Evolutionary conservation across 2,329 filamentous ascomycete species (phyloP), one percentile per base, ranked within the genome.

Genomic region (Phyllosticta citribraziliensis): DNA sequence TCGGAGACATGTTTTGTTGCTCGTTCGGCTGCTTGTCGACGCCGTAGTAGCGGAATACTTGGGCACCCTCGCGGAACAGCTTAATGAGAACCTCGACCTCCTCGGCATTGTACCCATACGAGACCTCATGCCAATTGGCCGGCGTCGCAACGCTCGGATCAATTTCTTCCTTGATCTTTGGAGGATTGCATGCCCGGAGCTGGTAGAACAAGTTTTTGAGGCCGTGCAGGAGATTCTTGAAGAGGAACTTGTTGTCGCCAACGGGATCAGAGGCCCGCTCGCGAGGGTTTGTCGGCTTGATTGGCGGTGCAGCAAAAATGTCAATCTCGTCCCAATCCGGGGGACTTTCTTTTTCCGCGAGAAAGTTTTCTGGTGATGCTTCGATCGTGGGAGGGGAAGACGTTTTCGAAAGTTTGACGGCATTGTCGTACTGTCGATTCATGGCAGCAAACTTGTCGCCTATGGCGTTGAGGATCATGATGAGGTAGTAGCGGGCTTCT

Each of bases 281-380:
- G 55, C 92, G 85, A 8, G 91, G 89, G 68, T 94, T 97, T 0
- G 90, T 89, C 0, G 91, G 94, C 76, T 96, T 97, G 76, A 99
- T 97, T 0, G 94, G 95, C 70, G 93, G 94, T 2, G 94, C 94
- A 53, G 84, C 89, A 76, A 97, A 99, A 55, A 99, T 97, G 73
- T 99, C 95, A 51, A 94, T 93, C 74, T 97, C 92, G 68, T 99
- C 95, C 91, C 94, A 99, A 65, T 96, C 91, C 0, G 94, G 94
- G 4, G 85, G 85, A 30, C 84, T 78, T 33, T 93, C 86, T 70
- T 88, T 87, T 60, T 96, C 89, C 1, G 91, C 89, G 59, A 96
- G 83, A 67, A 92, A 96, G 55, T 88, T 88, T 66, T 97, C 94
- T 0, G 83, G 78, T 0, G 80, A 80, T 2, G 85, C 82, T 65